Percentiles rank a stretch among this genome's conserved stretches.
Evolutionary conservation across 345 rosid species (phyloP).

Genomic region (Linum tenue): DNA sequence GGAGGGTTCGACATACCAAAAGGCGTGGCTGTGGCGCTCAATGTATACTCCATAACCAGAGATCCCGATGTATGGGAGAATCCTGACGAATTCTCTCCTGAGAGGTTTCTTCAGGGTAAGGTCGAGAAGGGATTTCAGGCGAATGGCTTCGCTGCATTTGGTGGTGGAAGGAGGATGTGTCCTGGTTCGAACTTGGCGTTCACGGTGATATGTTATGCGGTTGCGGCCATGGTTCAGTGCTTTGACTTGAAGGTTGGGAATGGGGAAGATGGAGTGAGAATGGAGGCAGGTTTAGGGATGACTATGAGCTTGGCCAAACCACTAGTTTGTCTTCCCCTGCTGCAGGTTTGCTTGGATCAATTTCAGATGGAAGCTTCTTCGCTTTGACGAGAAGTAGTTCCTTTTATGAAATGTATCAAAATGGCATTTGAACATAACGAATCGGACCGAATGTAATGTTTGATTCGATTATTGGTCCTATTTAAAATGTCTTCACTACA

Average conservation of each 20-base stretch:
- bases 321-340: not conserved
- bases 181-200: slow-evolving; percentile 6
- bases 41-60: slow-evolving; percentile 12
- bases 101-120: slow-evolving; percentile 6
- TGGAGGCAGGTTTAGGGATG: not conserved
- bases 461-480: no score
- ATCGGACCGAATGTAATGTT: no score
- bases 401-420: no score
- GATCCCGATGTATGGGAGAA: slow-evolving; percentile 12
- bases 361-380: no score
- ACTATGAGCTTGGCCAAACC: not conserved
- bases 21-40: not conserved
- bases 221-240: slow-evolving; percentile 15
- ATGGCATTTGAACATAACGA: no score
- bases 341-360: no score
- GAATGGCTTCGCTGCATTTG: slow-evolving; percentile 5
- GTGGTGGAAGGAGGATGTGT: slow-evolving; percentile 17
- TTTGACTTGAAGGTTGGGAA: slow-evolving; percentile 10
- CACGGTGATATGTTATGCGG: not conserved
- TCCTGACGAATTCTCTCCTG: slow-evolving; percentile 13
- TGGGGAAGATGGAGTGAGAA: not conserved
- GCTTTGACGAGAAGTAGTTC: no score
- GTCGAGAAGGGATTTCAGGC: not conserved
- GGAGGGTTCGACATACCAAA: slow-evolving; percentile 13
- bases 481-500: no score